phyloP scores from a whole-genome alignment of 805 yeast species.

The Saccharomycopsis synnaedendra region DNA sequence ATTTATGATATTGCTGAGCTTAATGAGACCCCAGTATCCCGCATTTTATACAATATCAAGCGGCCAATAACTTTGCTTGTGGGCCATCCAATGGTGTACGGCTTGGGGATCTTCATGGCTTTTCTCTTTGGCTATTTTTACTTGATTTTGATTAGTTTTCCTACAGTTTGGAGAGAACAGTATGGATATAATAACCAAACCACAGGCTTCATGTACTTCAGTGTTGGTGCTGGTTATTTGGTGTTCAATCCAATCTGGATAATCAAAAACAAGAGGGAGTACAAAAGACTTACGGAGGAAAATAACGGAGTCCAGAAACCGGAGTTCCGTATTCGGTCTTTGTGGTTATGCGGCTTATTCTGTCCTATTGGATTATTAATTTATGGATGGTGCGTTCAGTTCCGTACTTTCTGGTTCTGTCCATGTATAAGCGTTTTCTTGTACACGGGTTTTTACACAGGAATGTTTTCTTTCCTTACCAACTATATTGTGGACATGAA shows the following conservation, averaged over 20 bases:
- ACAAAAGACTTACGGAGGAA: conserved; percentile 25
- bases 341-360: conserved; percentile 36
- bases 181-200: conserved; percentile 39
- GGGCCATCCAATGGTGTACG: conserved; percentile 53
- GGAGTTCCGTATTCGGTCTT: conserved; percentile 44
- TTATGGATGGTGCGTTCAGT: conserved; percentile 64
- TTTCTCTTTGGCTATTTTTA: conserved; percentile 58
- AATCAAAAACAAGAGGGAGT: conserved; percentile 29
- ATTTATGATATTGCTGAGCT: conserved; percentile 48
- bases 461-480: conserved; percentile 37
- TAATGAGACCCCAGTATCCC: neutral
- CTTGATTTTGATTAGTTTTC: conserved; percentile 49
- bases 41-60: conserved; percentile 26
- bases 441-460: conserved; percentile 48
- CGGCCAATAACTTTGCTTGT: conserved; percentile 43
- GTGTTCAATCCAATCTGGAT: conserved; percentile 42
- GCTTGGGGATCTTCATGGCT: conserved; percentile 54
- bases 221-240: conserved; percentile 44
- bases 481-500: conserved; percentile 64
- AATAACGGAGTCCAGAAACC: conserved; percentile 49
- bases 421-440: conserved; percentile 52
- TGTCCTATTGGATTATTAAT: conserved; percentile 54
- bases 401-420: conserved; percentile 46
- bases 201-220: conserved; percentile 47
- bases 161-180: conserved; percentile 33